Conservation (phyloP, 345 rosid species). For the Heritiera fomes region DNA sequence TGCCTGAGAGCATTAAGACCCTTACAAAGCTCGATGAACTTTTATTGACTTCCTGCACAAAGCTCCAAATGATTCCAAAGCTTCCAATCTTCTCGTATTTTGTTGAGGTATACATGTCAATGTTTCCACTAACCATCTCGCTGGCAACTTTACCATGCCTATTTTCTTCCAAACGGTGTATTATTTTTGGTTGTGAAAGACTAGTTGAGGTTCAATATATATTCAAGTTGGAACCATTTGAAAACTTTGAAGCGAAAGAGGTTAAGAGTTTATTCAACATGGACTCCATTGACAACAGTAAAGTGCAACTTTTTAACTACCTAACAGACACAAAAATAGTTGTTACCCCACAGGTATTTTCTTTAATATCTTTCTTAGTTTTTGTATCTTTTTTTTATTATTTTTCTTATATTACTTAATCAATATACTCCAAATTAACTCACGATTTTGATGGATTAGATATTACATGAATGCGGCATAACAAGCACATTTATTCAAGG, state of each 20-base stretch:
- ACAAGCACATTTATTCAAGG: constrained; percentile 27
- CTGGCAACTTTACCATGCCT: not conserved
- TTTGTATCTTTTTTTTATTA: not conserved
- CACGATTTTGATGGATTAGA: constrained; percentile 6
- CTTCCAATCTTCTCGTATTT: not conserved
- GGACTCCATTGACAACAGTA: not conserved
- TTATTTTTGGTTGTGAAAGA: constrained; percentile 20
- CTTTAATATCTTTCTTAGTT: not conserved
- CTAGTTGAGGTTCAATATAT: constrained; percentile 20
- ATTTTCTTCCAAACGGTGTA: not conserved
- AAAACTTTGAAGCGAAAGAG: constrained; percentile 6
- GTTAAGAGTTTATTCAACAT: not conserved
- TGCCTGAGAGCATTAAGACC: constrained; percentile 16
- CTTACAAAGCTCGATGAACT: constrained; percentile 23
- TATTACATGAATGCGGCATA: constrained; percentile 25
- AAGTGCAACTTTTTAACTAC: not conserved
- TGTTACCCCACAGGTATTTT: constrained; percentile 21
- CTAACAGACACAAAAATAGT: constrained; percentile 12
- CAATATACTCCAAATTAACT: not conserved
- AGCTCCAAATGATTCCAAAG: not conserved
- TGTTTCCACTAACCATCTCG: not conserved
- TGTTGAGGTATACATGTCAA: not conserved
- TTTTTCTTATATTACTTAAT: too few relatives aligned
- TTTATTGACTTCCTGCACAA: not conserved
- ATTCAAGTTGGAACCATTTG: constrained; percentile 22